Base-by-base conservation (phyloP, 352 stramenopile genomes). In the Pythium graminicola region DNA sequence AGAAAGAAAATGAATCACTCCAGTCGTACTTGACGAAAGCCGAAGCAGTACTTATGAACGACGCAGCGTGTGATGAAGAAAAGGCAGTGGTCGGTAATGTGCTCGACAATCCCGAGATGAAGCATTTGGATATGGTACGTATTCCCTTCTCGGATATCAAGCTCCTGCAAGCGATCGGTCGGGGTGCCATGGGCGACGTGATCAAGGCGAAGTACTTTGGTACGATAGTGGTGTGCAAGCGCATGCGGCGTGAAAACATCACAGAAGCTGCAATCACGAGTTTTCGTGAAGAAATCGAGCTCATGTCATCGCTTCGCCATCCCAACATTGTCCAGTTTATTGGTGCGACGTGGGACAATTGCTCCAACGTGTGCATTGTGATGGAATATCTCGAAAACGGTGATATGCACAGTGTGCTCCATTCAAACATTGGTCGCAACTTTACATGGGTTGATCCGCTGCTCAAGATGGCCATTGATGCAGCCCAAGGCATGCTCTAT, bases 271-370 rank as follows among this genome's bases (percentile, higher is more conserved):
- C 81, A 16, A 72, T 95, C 41, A 69, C 72, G 38, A 84, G 69
- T 50, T 95, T 95, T 48, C 80, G 84, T 8, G 81, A 92, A 53
- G 84, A 95, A 42, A 87, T 95, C 43, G 76, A 86, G 53, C 70
- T 95, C 27, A 92, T 95, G 81, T 83, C 81, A 22, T 86, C 76
- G 46, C 62, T 95, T 40, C 70, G 84, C 5, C 84, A 95, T 51
- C 84, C 84, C 28, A 95, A 95, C 48, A 89, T 95, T 50, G 84
- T 95, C 11, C 84, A 95, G 57, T 91, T 95, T 39, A 95, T 95
- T 29, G 84, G 84, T 28, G 84, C 84, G 26, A 93, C 77, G 47
- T 95, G 84, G 84, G 81, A 95, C 50, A 93, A 93, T 50, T 84
- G 74, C 24, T 90, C 81, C 3, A 95, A 95, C 50, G 51, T 95